phyloP scores from a whole-genome alignment of 1,284 basidiomycete species.

The Moesziomyces aphidis region DNA sequence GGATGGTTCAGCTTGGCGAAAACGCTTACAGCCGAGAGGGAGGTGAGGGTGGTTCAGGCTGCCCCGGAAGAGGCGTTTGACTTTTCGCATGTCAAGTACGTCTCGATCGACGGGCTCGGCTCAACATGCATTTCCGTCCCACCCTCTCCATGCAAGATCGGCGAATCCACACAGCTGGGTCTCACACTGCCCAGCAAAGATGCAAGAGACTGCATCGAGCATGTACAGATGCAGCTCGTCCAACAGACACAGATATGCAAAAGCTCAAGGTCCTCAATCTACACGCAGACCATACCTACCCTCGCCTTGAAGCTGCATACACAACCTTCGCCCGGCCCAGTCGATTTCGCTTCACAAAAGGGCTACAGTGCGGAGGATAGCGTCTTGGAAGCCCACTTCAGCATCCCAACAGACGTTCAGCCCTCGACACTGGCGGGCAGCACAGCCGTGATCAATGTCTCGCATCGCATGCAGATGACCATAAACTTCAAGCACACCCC shows the following conservation, averaged over 20 bases:
- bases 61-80: background rate
- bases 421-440: conserved; percentile 4
- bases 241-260: conserved; percentile 8
- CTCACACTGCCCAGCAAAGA: background rate
- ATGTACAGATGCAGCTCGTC: conserved; percentile 1
- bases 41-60: conserved; percentile 4
- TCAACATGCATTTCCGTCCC: conserved; percentile 8
- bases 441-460: conserved; percentile 1
- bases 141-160: conserved; percentile 8
- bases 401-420: conserved; percentile 2
- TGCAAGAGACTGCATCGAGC: background rate
- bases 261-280: background rate
- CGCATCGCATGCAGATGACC: conserved; percentile 13
- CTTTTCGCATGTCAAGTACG: conserved; percentile 6
- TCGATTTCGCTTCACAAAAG: background rate
- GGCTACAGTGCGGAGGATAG: too few species aligned
- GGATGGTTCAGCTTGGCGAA: conserved; percentile 1
- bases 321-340: background rate
- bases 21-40: background rate
- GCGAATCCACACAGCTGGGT: background rate
- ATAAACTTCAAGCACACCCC: background rate
- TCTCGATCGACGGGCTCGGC: conserved; percentile 6
- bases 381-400: background rate
- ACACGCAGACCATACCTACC: conserved; percentile 3
- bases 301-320: background rate